These are phyloP conservation scores for Coemansia sp. DNA, from an alignment of 192 early-diverging fungal genomes.

Conservation along the genomic window DNA sequence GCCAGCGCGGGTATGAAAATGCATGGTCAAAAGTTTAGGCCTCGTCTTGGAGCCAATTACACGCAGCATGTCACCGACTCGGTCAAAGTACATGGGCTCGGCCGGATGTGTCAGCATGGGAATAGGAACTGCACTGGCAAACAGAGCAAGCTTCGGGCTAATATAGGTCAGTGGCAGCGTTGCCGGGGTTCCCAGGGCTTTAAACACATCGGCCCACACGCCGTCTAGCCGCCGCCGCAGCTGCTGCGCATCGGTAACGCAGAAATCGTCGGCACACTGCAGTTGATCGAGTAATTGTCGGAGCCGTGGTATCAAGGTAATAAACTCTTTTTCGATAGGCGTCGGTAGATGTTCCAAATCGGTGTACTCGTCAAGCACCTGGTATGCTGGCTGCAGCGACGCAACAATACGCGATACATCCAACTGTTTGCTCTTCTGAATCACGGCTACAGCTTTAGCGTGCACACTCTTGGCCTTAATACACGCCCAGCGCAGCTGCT, in stretches of 20 bases:
- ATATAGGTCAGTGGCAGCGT: constrained; percentile 13
- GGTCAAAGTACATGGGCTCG: constrained; percentile 29
- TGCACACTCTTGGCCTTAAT: constrained; percentile 26
- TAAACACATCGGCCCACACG: constrained; percentile 30
- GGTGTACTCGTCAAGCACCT: constrained; percentile 19
- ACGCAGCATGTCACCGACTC: constrained; percentile 10
- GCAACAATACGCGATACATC: constrained; percentile 1
- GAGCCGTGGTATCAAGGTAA: constrained; percentile 4
- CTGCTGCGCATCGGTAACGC: background rate
- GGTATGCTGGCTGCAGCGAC: constrained; percentile 8
- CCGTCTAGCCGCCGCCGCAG: constrained; percentile 11
- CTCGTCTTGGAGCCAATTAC: constrained; percentile 72
- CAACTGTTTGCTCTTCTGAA: constrained; percentile 7
- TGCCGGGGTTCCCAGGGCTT: constrained; percentile 1
- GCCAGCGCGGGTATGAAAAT: constrained; percentile 34
- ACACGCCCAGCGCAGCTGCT: constrained; percentile 27
- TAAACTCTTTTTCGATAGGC: constrained; percentile 20
- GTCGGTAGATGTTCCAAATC: background rate
- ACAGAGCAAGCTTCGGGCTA: constrained; percentile 15
- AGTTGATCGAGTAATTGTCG: constrained; percentile 19
- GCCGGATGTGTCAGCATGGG: constrained; percentile 31
- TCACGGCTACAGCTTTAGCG: constrained; percentile 4
- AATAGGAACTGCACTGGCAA: constrained; percentile 40
- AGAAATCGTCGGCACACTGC: background rate
- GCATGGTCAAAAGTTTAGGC: constrained; percentile 79